phyloP scores from a whole-genome alignment of 108 stramenopile species.

The Ochromonas danica region DNA sequence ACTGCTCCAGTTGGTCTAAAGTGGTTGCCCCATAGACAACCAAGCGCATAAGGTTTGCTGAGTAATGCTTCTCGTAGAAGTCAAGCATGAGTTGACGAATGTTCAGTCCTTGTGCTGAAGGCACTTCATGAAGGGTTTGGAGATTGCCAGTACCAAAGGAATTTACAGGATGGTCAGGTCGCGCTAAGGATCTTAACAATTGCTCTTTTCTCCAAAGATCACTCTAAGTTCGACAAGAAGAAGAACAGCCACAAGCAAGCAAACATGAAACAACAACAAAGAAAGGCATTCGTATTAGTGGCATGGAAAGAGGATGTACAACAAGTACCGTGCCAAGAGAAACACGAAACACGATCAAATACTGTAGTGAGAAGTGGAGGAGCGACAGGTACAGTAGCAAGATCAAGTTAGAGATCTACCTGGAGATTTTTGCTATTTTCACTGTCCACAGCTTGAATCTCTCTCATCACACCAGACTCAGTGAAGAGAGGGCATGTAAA shows the following conservation, averaged over 20 bases:
- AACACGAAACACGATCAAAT: too few species aligned
- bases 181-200: conserved; percentile 75
- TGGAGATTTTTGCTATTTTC: conserved; percentile 88
- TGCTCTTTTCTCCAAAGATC: conserved; percentile 7
- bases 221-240: neutral
- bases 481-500: conserved; percentile 82
- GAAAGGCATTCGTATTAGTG: too few species aligned
- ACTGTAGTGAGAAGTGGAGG: too few species aligned
- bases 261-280: too few species aligned
- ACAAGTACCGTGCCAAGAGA: too few species aligned
- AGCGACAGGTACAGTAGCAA: too few species aligned
- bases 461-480: conserved; percentile 74
- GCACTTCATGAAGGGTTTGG: conserved; percentile 76
- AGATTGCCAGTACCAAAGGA: conserved; percentile 93
- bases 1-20: conserved; percentile 67
- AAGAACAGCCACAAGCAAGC: too few species aligned
- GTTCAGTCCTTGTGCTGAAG: conserved; percentile 53
- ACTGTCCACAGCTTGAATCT: conserved; percentile 88
- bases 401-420: too few species aligned
- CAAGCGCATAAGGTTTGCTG: conserved; percentile 85
- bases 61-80: conserved; percentile 81
- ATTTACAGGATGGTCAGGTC: conserved; percentile 66
- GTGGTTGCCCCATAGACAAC: conserved; percentile 74
- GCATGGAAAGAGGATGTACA: too few species aligned
- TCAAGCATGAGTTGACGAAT: conserved; percentile 77